Percentiles rank a stretch among this genome's conserved stretches.
Conservation (phyloP, 169 alveolate species). For the Cryptosporidium canis region DNA sequence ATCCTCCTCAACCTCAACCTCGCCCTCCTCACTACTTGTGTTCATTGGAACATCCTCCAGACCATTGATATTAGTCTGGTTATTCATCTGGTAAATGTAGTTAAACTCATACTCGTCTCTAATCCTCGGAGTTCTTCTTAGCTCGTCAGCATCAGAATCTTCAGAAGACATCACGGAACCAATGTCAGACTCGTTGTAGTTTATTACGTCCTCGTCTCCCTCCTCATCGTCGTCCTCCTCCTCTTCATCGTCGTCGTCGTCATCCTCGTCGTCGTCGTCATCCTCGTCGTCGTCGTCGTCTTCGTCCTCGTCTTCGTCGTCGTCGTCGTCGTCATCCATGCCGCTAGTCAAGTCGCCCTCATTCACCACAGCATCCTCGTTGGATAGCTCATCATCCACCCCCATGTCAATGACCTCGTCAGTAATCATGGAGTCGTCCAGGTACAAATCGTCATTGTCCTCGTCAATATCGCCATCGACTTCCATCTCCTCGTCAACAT, state of each 20-base stretch:
- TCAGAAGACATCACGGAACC: conserved; percentile 44
- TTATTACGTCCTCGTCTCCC: conserved; percentile 11
- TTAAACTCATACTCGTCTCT: conserved; percentile 67
- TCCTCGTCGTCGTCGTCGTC: conserved; percentile 38
- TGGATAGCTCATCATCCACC: background rate
- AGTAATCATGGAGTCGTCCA: conserved; percentile 1
- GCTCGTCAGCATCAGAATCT: conserved; percentile 52
- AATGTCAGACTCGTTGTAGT: conserved; percentile 13
- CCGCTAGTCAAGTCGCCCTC: conserved; percentile 22
- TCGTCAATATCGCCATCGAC: background rate
- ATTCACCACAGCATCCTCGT: conserved; percentile 13
- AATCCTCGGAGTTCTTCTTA: conserved; percentile 66
- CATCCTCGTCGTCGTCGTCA: conserved; percentile 48
- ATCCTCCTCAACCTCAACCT: conserved; percentile 38
- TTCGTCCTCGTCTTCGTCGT: background rate
- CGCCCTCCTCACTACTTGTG: conserved; percentile 36
- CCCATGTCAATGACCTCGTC: background rate
- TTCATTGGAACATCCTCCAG: conserved; percentile 63
- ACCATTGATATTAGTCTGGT: conserved; percentile 54
- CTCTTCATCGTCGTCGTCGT: conserved; percentile 29
- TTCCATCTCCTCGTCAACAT: background rate
- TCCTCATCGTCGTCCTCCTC: background rate
- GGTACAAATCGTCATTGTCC: background rate
- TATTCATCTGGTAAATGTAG: conserved; percentile 58
- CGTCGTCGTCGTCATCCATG: conserved; percentile 9